Evolutionary conservation across 768 basidiomycete species (phyloP).

Genomic region (Leccinum variicolor): DNA sequence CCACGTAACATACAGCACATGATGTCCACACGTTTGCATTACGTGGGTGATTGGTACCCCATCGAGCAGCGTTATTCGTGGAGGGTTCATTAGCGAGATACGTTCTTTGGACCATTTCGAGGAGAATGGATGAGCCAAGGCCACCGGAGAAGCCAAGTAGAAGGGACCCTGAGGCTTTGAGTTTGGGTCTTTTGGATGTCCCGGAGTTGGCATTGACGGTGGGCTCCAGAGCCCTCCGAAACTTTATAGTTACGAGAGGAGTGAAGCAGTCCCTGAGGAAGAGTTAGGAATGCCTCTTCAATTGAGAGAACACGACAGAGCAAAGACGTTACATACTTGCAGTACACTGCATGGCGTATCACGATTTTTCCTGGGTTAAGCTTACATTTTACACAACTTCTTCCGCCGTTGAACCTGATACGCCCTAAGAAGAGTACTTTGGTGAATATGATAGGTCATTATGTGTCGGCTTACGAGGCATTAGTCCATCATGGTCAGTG

Average conservation of each 20-base stretch:
- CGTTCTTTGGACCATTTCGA: constrained; percentile 61
- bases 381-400: constrained; percentile 74
- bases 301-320: constrained; percentile 8
- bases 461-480: constrained; percentile 52
- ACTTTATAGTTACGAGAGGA: constrained; percentile 58
- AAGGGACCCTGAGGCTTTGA: constrained; percentile 68
- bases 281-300: neutral
- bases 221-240: constrained; percentile 64
- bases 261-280: constrained; percentile 59
- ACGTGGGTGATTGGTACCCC: constrained; percentile 66
- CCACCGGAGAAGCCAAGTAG: constrained; percentile 77
- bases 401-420: constrained; percentile 64
- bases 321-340: constrained; percentile 53
- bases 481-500: constrained; percentile 55
- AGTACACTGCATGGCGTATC: constrained; percentile 78
- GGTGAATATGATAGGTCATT: neutral
- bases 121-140: constrained; percentile 66
- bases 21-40: constrained; percentile 60
- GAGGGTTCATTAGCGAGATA: constrained; percentile 43
- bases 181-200: constrained; percentile 51
- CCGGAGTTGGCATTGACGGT: constrained; percentile 54
- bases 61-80: constrained; percentile 34
- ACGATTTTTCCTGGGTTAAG: constrained; percentile 60
- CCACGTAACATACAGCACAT: constrained; percentile 66
- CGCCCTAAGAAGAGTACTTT: constrained; percentile 42